Conservation (phyloP, 1,284 basidiomycete genomes). For the Puccinia triticina region DNA sequence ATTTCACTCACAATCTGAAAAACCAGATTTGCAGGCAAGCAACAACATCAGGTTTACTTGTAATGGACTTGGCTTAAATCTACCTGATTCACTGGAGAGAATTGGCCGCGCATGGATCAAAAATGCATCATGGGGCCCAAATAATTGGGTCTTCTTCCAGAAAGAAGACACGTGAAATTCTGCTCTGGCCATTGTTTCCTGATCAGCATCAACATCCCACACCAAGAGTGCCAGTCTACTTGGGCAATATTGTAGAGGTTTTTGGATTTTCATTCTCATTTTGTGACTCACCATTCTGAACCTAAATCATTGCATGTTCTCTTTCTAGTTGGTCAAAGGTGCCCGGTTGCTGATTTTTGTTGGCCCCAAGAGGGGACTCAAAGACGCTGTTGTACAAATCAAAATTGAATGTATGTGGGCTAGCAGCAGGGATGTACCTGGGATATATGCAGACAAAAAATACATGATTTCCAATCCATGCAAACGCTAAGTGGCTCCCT, state of each 20-base stretch:
- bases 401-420: not conserved
- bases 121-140: constrained; percentile 15
- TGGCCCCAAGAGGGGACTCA: not conserved
- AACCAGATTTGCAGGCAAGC: not conserved
- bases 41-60: constrained; percentile 7
- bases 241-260: constrained; percentile 13
- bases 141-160: constrained; percentile 25
- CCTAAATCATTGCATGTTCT: too few species aligned
- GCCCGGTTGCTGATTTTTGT: constrained; percentile 27
- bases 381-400: constrained; percentile 16
- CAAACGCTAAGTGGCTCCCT: not conserved
- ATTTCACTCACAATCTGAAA: not conserved
- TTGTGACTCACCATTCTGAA: not conserved
- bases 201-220: constrained; percentile 7
- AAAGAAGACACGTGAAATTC: not conserved
- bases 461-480: constrained; percentile 27
- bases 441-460: constrained; percentile 2
- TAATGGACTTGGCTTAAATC: not conserved
- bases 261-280: not conserved
- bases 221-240: constrained; percentile 18
- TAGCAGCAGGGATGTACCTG: not conserved
- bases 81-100: not conserved
- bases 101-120: constrained; percentile 25
- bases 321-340: constrained; percentile 19
- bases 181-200: constrained; percentile 31